These are phyloP conservation scores for Volvox carteri DNA, from an alignment of 163 green algal species.

Conservation along the genomic window DNA sequence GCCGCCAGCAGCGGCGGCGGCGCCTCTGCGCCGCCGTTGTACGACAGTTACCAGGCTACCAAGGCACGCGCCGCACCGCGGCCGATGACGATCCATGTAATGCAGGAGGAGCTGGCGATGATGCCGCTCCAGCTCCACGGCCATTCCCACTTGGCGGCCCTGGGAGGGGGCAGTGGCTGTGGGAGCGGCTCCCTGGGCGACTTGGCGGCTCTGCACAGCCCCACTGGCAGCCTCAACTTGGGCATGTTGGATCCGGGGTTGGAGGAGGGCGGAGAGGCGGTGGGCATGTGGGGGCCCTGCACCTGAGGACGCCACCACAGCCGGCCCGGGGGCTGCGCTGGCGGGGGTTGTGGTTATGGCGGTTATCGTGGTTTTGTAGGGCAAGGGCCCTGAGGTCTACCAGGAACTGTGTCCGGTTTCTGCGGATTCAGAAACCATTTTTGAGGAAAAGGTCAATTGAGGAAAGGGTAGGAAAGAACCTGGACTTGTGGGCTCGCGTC, in stretches of 20 bases:
- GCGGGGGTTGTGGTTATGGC: background rate
- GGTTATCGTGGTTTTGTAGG: background rate
- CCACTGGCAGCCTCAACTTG: conserved; percentile 12
- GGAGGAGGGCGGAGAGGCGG: background rate
- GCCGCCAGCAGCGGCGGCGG: no score
- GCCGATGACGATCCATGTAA: conserved; percentile 38
- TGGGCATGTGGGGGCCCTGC: conserved; percentile 25
- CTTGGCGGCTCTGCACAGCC: conserved; percentile 23
- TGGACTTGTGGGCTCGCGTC: background rate
- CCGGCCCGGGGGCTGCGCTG: background rate
- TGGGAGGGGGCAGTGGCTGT: background rate
- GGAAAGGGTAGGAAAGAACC: background rate
- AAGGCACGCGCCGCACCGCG: background rate
- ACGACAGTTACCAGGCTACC: background rate
- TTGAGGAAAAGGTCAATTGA: background rate
- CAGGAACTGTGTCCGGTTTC: background rate
- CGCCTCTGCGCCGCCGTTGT: background rate
- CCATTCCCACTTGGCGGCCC: no score
- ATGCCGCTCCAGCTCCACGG: background rate
- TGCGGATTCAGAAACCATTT: background rate
- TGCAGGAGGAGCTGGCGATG: conserved; percentile 42
- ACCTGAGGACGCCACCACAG: background rate
- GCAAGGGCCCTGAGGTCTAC: background rate
- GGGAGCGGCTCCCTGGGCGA: background rate
- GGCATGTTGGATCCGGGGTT: background rate